phyloP scores from a whole-genome alignment of 768 basidiomycete species.

The Panaeolus papilionaceus region DNA sequence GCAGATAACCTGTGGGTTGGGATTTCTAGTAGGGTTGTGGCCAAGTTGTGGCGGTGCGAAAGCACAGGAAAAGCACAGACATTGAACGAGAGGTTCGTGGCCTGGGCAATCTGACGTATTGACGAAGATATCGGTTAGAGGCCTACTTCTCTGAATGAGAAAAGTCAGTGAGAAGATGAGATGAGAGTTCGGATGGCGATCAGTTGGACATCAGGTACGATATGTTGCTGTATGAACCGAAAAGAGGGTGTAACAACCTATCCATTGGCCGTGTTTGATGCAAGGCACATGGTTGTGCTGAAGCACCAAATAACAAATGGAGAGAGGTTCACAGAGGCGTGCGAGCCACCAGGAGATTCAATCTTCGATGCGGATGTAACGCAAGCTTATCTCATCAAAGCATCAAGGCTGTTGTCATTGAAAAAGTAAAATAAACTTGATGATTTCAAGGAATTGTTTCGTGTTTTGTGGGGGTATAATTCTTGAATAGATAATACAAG shows the following conservation, averaged over 20 bases:
- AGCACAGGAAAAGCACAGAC: slow-evolving; percentile 3
- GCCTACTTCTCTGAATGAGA: neutral
- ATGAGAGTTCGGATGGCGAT: neutral
- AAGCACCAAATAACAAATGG: slow-evolving; percentile 6
- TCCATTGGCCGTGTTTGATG: slow-evolving; percentile 1
- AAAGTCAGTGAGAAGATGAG: neutral
- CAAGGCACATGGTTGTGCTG: slow-evolving; percentile 9
- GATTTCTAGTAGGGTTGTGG: neutral
- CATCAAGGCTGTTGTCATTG: slow-evolving; percentile 1
- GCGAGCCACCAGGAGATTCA: slow-evolving; percentile 9
- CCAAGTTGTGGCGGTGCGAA: neutral
- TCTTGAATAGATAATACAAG: neutral
- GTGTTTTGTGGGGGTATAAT: neutral
- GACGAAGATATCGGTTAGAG: neutral
- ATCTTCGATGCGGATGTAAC: slow-evolving; percentile 13
- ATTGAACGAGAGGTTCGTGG: neutral
- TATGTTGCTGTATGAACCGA: slow-evolving; percentile 4
- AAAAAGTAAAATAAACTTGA: neutral
- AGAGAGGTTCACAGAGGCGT: slow-evolving; percentile 7
- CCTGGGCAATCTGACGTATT: neutral
- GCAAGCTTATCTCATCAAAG: slow-evolving; percentile 15
- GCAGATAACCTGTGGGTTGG: too few species aligned
- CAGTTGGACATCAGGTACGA: slow-evolving; percentile 5
- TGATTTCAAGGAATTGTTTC: neutral
- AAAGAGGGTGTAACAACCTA: slow-evolving; percentile 4